Percentiles rank a stretch among this genome's conserved stretches.
These are phyloP conservation scores for Pseudonectria foliicola DNA, from an alignment of 2,329 filamentous ascomycete genomes.

Conservation along the genomic window DNA sequence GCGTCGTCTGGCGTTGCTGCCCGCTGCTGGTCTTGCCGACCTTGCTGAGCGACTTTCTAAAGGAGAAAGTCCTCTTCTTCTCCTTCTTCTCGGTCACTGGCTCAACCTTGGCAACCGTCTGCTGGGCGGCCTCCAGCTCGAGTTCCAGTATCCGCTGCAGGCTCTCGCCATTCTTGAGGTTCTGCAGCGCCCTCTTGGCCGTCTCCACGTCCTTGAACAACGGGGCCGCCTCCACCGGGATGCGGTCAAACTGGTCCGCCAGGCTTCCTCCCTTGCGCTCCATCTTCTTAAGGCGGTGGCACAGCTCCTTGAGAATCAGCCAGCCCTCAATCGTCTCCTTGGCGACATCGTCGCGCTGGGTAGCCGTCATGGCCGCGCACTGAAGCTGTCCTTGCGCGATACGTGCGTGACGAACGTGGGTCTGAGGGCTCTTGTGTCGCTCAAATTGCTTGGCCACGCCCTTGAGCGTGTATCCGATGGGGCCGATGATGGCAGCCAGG, in stretches of 20 bases:
- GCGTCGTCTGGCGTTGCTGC: no score
- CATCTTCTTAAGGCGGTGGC: slow-evolving; percentile 19
- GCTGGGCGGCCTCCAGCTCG: slow-evolving; percentile 1
- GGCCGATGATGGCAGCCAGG: slow-evolving; percentile 53
- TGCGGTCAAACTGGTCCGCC: slow-evolving; percentile 27
- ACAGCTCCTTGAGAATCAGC: slow-evolving; percentile 26
- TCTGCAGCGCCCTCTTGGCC: slow-evolving; percentile 39
- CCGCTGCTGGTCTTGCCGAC: no score
- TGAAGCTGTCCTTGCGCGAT: slow-evolving; percentile 52
- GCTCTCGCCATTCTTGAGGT: slow-evolving; percentile 36
- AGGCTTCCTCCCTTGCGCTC: slow-evolving; percentile 33
- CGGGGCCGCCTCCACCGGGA: slow-evolving; percentile 20
- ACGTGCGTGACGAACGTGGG: slow-evolving; percentile 48
- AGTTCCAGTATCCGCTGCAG: slow-evolving; percentile 19
- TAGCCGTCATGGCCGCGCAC: slow-evolving; percentile 26
- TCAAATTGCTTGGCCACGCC: slow-evolving; percentile 54
- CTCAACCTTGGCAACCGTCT: slow-evolving; percentile 3
- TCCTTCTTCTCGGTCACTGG: slow-evolving; percentile 4
- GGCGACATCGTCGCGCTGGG: slow-evolving; percentile 19
- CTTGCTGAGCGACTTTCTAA: slow-evolving; percentile 12
- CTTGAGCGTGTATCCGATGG: slow-evolving; percentile 56
- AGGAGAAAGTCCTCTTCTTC: slow-evolving; percentile 12
- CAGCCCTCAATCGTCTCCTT: slow-evolving; percentile 25
- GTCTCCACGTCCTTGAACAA: slow-evolving; percentile 44
- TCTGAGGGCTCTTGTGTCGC: slow-evolving; percentile 44